A percentile compares a stretch with the other conserved stretches of the same genome.
These are phyloP conservation scores for Boletus bicolor DNA, from an alignment of 768 basidiomycete genomes.

Conservation along the genomic window DNA sequence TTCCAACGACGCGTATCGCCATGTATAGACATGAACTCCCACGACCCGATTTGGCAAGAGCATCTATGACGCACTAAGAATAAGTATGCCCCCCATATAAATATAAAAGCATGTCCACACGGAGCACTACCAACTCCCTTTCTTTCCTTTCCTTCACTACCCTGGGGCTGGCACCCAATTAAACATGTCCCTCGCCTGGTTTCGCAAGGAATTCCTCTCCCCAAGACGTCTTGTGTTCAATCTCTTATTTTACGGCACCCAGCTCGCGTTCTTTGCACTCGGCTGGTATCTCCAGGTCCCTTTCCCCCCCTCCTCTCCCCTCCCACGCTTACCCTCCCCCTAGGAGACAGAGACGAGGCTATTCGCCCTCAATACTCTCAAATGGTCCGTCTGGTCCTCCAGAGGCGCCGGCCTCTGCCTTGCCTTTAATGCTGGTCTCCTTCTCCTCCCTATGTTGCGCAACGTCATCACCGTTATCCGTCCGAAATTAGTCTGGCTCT, in stretches of 20 bases:
- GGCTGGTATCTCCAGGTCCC: slow-evolving; percentile 85
- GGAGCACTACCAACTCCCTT: not conserved
- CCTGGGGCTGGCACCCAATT: not conserved
- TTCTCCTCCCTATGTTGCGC: slow-evolving; percentile 86
- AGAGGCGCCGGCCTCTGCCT: slow-evolving; percentile 90
- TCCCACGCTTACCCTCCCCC: slow-evolving; percentile 1
- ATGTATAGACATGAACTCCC: not conserved
- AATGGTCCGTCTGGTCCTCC: slow-evolving; percentile 85
- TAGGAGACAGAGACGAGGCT: slow-evolving; percentile 64
- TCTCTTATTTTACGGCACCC: slow-evolving; percentile 75
- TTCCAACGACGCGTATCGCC: not conserved
- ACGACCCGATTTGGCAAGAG: slow-evolving; percentile 1
- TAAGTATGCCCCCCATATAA: not conserved
- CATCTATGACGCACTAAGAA: not conserved
- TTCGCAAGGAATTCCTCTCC: slow-evolving; percentile 64
- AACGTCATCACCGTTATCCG: slow-evolving; percentile 83
- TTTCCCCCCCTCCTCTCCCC: not conserved
- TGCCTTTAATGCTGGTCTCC: slow-evolving; percentile 81
- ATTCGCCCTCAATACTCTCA: slow-evolving; percentile 73
- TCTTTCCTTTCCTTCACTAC: not conserved
- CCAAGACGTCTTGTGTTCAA: slow-evolving; percentile 70
- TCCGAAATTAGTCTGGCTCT: slow-evolving; percentile 73
- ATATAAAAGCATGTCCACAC: not conserved
- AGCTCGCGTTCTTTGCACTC: slow-evolving; percentile 70
- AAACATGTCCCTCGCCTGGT: slow-evolving; percentile 43